phyloP scores from a whole-genome alignment of 805 yeast species.

The Saturnispora dispora region DNA sequence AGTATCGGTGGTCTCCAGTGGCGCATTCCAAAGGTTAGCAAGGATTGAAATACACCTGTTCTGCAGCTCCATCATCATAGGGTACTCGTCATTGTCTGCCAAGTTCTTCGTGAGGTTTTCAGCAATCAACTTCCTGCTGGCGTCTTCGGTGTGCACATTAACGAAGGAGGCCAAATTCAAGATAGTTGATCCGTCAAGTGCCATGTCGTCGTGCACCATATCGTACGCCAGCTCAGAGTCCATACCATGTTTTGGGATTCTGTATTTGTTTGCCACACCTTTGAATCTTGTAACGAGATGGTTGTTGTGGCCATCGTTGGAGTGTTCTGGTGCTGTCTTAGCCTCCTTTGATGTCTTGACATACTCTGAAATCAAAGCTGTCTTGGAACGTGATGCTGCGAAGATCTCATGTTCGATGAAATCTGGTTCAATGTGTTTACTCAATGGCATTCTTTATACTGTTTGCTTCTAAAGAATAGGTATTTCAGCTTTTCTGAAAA shows the following conservation, averaged over 20 bases:
- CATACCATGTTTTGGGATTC: slow-evolving; percentile 50
- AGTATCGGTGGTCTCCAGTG: slow-evolving; percentile 22
- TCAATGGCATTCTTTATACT: slow-evolving; percentile 31
- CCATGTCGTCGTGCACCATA: slow-evolving; percentile 61
- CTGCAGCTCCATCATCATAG: slow-evolving; percentile 71
- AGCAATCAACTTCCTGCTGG: slow-evolving; percentile 42
- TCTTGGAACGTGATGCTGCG: slow-evolving; percentile 8
- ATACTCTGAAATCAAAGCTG: slow-evolving; percentile 15
- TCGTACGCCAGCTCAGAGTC: slow-evolving; percentile 46
- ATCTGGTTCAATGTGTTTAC: slow-evolving; percentile 39
- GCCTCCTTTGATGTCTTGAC: slow-evolving; percentile 14
- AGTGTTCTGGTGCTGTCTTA: slow-evolving; percentile 1
- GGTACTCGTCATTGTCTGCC: slow-evolving; percentile 92
- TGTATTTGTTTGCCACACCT: slow-evolving; percentile 43
- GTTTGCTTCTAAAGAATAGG: not conserved
- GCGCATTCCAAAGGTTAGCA: slow-evolving; percentile 76
- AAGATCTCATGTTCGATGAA: slow-evolving; percentile 30
- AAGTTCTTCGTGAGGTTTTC: slow-evolving; percentile 80
- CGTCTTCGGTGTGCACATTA: slow-evolving; percentile 57
- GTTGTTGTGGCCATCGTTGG: not conserved
- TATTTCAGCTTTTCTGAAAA: no score
- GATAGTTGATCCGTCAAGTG: slow-evolving; percentile 76
- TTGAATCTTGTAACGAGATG: slow-evolving; percentile 23
- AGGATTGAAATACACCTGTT: slow-evolving; percentile 75
- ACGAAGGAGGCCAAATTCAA: slow-evolving; percentile 86